These are phyloP conservation scores for Trichoderma gamsii DNA, from an alignment of 495 filamentous ascomycete species.

Conservation along the genomic window DNA sequence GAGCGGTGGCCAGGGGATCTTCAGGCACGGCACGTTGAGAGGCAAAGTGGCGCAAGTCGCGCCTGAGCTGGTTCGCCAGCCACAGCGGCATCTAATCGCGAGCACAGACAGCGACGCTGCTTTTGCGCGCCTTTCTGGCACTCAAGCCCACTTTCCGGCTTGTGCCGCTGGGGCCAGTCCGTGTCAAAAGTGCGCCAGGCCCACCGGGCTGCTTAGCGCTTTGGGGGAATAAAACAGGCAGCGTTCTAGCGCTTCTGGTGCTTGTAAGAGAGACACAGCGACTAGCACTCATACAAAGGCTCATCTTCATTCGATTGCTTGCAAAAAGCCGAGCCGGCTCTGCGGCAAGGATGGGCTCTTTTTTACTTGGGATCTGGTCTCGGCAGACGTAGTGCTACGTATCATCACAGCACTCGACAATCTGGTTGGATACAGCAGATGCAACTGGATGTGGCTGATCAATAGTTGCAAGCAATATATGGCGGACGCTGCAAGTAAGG, in stretches of 20 bases:
- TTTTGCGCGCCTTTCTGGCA: neutral
- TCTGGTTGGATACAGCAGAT: neutral
- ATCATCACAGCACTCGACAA: neutral
- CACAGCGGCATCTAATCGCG: constrained; percentile 11
- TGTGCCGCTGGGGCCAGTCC: neutral
- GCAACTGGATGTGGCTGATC: neutral
- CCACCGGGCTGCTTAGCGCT: neutral
- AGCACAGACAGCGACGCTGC: neutral
- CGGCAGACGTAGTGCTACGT: neutral
- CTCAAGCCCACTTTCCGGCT: neutral
- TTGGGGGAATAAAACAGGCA: neutral
- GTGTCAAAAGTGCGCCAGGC: constrained; percentile 7
- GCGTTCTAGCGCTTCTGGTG: constrained; percentile 1
- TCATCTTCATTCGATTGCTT: neutral
- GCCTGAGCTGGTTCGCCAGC: neutral
- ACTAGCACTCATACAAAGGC: neutral
- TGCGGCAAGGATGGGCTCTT: neutral
- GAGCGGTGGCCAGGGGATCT: neutral
- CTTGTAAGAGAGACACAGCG: neutral
- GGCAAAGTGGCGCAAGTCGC: neutral
- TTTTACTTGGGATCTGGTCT: neutral
- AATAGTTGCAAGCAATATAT: constrained; percentile 6
- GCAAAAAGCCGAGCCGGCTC: neutral
- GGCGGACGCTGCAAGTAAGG: neutral
- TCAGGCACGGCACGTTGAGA: constrained; percentile 6